Percentiles rank a stretch among this genome's conserved stretches.
Conservation (phyloP, 192 early-diverging fungal genomes). For the Allomyces javanicus region DNA sequence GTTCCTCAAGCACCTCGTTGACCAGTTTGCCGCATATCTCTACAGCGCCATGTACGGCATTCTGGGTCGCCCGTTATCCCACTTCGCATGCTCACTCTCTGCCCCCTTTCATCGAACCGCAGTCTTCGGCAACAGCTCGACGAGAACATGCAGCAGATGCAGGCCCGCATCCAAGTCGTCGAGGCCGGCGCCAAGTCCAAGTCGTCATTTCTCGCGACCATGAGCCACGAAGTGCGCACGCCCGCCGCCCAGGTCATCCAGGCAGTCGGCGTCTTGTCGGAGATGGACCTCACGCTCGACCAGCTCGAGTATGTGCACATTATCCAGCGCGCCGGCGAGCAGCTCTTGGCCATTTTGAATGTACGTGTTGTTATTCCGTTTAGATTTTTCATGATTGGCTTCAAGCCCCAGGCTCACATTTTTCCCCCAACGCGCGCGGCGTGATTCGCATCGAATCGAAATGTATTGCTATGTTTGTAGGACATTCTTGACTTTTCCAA, state of each 20-base stretch:
- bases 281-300: neutral
- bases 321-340: neutral
- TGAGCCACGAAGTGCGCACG: neutral
- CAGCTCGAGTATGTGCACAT: neutral
- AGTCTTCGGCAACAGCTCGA: neutral
- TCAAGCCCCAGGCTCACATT: too few relatives aligned
- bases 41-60: neutral
- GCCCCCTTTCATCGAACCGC: neutral
- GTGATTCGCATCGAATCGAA: too few relatives aligned
- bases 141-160: neutral
- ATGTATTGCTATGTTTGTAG: neutral
- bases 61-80: neutral
- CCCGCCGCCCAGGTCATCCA: neutral
- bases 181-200: neutral
- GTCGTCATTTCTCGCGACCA: neutral
- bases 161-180: neutral
- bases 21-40: neutral
- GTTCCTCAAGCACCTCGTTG: neutral
- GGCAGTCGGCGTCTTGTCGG: neutral
- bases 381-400: neutral
- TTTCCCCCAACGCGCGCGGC: too few relatives aligned
- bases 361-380: neutral
- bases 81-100: neutral
- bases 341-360: neutral
- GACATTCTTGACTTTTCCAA: constrained; percentile 1